Evolutionary conservation across 495 filamentous ascomycete species (phyloP).

Genomic region (Annulohypoxylon bovei): DNA sequence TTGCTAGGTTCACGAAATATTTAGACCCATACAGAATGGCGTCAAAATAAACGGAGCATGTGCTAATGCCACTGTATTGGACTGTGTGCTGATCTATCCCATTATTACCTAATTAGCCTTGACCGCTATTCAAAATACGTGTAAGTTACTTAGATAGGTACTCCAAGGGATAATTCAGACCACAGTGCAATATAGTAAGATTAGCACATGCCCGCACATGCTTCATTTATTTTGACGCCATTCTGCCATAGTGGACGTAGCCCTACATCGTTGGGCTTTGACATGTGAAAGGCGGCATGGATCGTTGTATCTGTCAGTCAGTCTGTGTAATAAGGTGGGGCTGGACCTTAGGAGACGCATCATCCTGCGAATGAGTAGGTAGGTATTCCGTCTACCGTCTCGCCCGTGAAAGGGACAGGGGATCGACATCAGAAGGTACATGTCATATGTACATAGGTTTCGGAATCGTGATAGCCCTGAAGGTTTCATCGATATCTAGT

Average conservation of each 20-base stretch:
- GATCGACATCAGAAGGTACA: not conserved
- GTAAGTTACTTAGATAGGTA: too few relatives aligned
- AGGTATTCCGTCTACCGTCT: not conserved
- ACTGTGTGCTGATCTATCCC: too few relatives aligned
- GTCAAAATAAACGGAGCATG: too few relatives aligned
- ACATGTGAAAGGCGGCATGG: conserved; percentile 34
- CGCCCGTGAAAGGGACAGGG: conserved; percentile 9
- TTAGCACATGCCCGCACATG: too few relatives aligned
- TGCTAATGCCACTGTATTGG: too few relatives aligned
- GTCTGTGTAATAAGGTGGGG: conserved; percentile 3
- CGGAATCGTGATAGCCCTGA: conserved; percentile 24
- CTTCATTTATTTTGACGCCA: too few relatives aligned
- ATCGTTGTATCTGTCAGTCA: not conserved
- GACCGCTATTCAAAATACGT: too few relatives aligned
- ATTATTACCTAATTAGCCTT: too few relatives aligned
- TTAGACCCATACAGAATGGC: not conserved
- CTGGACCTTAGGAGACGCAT: not conserved
- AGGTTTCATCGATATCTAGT: conserved; percentile 21
- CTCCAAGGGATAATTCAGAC: too few relatives aligned
- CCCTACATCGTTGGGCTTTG: not conserved
- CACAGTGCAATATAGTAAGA: too few relatives aligned
- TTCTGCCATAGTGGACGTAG: too few relatives aligned
- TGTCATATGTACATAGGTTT: conserved; percentile 8
- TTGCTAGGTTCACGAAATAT: not conserved
- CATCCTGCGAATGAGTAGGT: conserved; percentile 8